Base-by-base conservation (phyloP, 1,139 yeast species). In the Suhomyces atakaporum region DNA sequence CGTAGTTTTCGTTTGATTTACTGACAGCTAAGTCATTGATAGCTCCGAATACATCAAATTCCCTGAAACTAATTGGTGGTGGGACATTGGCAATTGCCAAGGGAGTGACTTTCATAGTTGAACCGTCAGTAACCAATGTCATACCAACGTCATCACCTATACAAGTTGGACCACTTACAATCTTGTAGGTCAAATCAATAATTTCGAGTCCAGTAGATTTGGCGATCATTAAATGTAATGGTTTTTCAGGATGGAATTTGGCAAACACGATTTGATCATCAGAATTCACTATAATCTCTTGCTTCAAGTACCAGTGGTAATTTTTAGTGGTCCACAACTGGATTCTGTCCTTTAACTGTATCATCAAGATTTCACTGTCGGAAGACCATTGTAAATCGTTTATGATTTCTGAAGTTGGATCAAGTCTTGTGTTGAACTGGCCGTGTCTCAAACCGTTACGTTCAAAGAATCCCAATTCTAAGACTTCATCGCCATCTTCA, bases 241-340 rank as follows among this genome's bases (percentile, higher is more conserved):
- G 89, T 54, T 86, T 85, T 54, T 90, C 97, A 1, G 95, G 92
- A 53, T 92, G 97, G 81, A 95, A 92, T 54, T 75, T 75, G 27
- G 81, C 66, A 53, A 76, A 83, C 5, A 56, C 45, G 15, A 85
- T 69, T 16, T 56, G 44, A 27, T 62, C 61, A 58, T 47, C 47
- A 4, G 33, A 25, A 19, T 37, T 33, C n/a, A 71, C 56, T 32
- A 51, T 53, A 4, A 90, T 63, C 54, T 84, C 95, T 59, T 85
- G 95, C 56, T 94, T 92, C 48, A 90, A 70, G 57, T 85, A 88
- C 97, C 98, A 94, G 57, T 90, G 95, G 59, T 90, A 94, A 58
- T 94, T 94, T 54, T 87, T 90, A 2, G 86, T 73, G 1, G 95
- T 82, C 97, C 97, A 94, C 24, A 94, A 63, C 56, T 86, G 95